Conservation (phyloP, 176 grass and related monocot genomes). For the Aegilops sharonensis region DNA sequence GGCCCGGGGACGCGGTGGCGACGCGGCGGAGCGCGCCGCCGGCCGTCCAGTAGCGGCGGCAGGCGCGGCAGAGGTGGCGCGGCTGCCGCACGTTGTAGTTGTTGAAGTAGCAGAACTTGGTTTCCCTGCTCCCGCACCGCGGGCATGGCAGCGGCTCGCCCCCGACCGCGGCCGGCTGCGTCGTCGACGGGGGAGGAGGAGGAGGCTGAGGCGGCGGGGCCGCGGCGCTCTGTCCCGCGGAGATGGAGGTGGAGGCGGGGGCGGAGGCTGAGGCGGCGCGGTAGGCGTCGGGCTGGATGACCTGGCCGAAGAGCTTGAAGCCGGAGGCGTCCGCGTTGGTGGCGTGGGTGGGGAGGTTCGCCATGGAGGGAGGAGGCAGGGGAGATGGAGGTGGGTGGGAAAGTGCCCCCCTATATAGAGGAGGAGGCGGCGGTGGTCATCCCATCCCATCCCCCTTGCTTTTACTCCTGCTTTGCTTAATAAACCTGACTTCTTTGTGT, state of each 20-base stretch:
- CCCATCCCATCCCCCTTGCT: neutral
- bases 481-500: constrained; percentile 39
- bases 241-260: neutral
- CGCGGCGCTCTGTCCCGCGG: neutral
- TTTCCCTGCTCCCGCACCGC: constrained; percentile 88
- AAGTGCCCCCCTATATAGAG: constrained; percentile 24
- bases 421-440: constrained; percentile 13
- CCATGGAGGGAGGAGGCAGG: constrained; percentile 23
- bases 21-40: constrained; percentile 90
- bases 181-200: constrained; percentile 4
- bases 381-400: constrained; percentile 1
- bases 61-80: constrained; percentile 93
- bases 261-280: neutral
- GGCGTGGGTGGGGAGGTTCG: constrained; percentile 19
- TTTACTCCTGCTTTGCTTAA: constrained; percentile 31
- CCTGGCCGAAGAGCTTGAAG: constrained; percentile 92
- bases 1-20: constrained; percentile 57
- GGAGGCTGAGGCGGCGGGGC: neutral
- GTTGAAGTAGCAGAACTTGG: constrained; percentile 99
- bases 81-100: constrained; percentile 99
- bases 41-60: constrained; percentile 97
- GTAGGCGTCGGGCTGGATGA: constrained; percentile 57
- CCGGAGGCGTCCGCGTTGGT: constrained; percentile 33
- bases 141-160: constrained; percentile 64
- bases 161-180: neutral